These are phyloP conservation scores for Aspergillus indologenus DNA, from an alignment of 495 filamentous ascomycete species.

Conservation along the genomic window DNA sequence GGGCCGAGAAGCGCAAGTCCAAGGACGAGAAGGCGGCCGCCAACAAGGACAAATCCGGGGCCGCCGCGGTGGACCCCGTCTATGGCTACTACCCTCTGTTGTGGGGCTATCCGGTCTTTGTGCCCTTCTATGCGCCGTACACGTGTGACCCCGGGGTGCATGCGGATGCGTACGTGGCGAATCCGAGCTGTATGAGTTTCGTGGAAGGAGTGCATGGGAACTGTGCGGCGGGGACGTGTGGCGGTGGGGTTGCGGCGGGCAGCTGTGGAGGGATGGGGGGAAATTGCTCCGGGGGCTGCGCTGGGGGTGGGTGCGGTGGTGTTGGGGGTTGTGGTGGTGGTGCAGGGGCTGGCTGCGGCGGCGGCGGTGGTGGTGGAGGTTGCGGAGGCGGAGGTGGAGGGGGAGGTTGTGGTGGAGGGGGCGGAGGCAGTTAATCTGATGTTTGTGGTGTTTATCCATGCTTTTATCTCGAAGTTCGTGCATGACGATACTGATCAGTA, in stretches of 20 bases:
- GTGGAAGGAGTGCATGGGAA: conserved; percentile 39
- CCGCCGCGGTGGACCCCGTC: not conserved
- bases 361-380: conserved; percentile 43
- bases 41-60: conserved; percentile 20
- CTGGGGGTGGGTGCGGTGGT: conserved; percentile 33
- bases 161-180: conserved; percentile 37
- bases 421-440: no score
- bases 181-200: conserved; percentile 46
- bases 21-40: conserved; percentile 35
- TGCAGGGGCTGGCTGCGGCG: no score
- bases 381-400: conserved; percentile 30
- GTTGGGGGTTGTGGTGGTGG: conserved; percentile 38
- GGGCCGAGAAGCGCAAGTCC: conserved; percentile 59
- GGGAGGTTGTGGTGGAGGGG: conserved; percentile 22
- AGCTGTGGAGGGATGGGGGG: conserved; percentile 46
- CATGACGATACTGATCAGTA: no score
- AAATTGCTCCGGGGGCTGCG: conserved; percentile 27
- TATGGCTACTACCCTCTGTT: conserved; percentile 30
- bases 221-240: conserved; percentile 49
- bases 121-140: conserved; percentile 53
- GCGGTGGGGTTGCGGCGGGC: conserved; percentile 52
- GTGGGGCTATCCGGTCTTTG: conserved; percentile 48
- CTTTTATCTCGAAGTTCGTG: no score
- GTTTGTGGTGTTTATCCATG: conserved; percentile 9
- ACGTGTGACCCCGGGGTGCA: conserved; percentile 47